These are phyloP conservation scores for Fusarium buxicola DNA, from an alignment of 2,329 filamentous ascomycete species.

Conservation along the genomic window DNA sequence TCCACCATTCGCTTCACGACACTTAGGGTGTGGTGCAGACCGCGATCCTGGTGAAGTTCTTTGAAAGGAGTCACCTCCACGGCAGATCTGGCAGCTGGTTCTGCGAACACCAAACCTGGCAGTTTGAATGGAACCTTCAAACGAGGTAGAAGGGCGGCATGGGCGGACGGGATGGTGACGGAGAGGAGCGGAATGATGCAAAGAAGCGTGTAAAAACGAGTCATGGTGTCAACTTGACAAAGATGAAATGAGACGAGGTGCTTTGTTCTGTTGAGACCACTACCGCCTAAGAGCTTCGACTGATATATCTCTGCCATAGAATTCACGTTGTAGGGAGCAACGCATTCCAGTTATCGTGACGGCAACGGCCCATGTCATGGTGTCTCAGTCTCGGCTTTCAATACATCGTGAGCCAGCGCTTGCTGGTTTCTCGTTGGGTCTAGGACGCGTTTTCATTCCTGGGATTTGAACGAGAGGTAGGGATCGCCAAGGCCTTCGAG, in stretches of 20 bases:
- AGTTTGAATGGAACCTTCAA: constrained; percentile 12
- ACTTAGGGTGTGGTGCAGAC: constrained; percentile 28
- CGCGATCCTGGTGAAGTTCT: constrained; percentile 15
- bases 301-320: constrained; percentile 37
- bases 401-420: constrained; percentile 29
- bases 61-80: constrained; percentile 23
- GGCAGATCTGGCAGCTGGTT: constrained; percentile 17
- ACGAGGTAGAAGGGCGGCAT: constrained; percentile 26
- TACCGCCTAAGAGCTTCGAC: constrained; percentile 4
- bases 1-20: constrained; percentile 44
- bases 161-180: constrained; percentile 10
- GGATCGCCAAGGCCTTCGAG: not conserved
- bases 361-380: constrained; percentile 35
- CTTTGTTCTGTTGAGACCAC: constrained; percentile 1
- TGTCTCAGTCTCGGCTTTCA: constrained; percentile 36
- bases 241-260: constrained; percentile 3
- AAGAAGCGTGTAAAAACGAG: constrained; percentile 37
- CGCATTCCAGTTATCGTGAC: constrained; percentile 48
- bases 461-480: not conserved
- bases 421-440: constrained; percentile 24
- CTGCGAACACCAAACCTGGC: constrained; percentile 18
- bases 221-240: constrained; percentile 38
- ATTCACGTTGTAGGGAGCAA: constrained; percentile 47
- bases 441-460: constrained; percentile 34
- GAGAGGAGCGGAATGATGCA: constrained; percentile 29